phyloP scores from a whole-genome alignment of 306 rosid species.

The Ziziphus jujuba region DNA sequence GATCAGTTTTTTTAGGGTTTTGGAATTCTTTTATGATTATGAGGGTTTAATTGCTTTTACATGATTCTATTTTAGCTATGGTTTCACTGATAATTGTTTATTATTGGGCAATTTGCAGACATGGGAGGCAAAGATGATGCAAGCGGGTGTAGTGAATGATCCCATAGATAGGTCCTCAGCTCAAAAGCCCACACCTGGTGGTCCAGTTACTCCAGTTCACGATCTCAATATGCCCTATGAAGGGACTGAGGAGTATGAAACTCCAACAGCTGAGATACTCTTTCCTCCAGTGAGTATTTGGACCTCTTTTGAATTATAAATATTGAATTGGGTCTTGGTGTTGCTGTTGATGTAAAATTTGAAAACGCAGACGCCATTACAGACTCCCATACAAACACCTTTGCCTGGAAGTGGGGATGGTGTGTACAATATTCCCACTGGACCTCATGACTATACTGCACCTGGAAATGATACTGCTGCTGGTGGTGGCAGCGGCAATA shows the following conservation, averaged over 20 bases:
- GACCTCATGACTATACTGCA: conserved; percentile 72
- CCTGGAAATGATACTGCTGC: conserved; percentile 69
- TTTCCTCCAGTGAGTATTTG: conserved; percentile 87
- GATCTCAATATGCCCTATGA: conserved; percentile 98
- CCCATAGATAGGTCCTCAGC: conserved; percentile 79
- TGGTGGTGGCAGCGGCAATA: conserved; percentile 32
- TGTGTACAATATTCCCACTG: conserved; percentile 83
- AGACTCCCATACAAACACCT: conserved; percentile 94
- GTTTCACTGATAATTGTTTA: conserved; percentile 24
- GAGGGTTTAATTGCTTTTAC: conserved; percentile 2
- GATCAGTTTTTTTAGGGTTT: conserved; percentile 37
- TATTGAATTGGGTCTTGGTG: not conserved
- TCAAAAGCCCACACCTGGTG: conserved; percentile 69
- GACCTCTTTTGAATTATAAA: not conserved
- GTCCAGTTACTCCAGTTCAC: conserved; percentile 86
- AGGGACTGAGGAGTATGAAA: conserved; percentile 94
- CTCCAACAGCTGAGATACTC: conserved; percentile 95
- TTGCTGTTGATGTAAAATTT: conserved; percentile 14
- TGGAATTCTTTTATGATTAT: conserved; percentile 9
- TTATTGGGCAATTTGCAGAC: conserved; percentile 40
- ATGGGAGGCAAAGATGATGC: conserved; percentile 96
- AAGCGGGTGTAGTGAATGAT: conserved; percentile 69
- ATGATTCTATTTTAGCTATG: conserved; percentile 17
- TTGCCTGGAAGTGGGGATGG: conserved; percentile 76
- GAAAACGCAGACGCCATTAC: conserved; percentile 70